phyloP scores from a whole-genome alignment of 1,284 basidiomycete species.

The Ceratobasidium theobromae region DNA sequence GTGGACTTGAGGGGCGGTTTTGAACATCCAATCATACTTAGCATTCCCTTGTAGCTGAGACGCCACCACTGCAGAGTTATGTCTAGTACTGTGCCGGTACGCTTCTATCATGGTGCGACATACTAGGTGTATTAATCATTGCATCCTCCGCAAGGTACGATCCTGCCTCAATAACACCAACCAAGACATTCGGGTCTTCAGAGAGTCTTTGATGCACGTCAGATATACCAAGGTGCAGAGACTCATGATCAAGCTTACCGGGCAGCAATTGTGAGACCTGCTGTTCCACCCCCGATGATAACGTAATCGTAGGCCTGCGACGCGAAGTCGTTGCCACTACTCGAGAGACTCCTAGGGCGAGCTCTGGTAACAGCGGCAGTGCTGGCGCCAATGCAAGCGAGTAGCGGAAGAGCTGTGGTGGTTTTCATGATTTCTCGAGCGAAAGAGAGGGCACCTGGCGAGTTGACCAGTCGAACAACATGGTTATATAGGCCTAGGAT shows the following conservation, averaged over 20 bases:
- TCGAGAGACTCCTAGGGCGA: background rate
- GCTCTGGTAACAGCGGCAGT: background rate
- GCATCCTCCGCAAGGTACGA: conserved; percentile 4
- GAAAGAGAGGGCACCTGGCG: too few species aligned
- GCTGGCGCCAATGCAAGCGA: too few species aligned
- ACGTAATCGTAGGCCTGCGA: conserved; percentile 15
- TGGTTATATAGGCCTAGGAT: too few species aligned
- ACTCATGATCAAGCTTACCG: background rate
- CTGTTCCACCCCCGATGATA: conserved; percentile 24
- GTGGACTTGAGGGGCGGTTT: conserved; percentile 32
- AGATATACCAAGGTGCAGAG: background rate
- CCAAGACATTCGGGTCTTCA: conserved; percentile 8
- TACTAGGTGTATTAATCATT: conserved; percentile 21
- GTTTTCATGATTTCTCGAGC: too few species aligned
- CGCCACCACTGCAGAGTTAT: conserved; percentile 12
- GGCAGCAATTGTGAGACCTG: conserved; percentile 21
- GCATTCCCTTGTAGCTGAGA: conserved; percentile 31
- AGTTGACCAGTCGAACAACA: too few species aligned
- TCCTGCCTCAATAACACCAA: conserved; percentile 17
- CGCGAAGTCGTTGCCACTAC: background rate
- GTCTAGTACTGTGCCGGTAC: background rate
- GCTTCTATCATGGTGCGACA: background rate
- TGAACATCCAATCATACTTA: conserved; percentile 37
- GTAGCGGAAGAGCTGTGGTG: too few species aligned
- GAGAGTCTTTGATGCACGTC: background rate